A percentile compares a stretch with the other conserved stretches of the same genome.
These are phyloP conservation scores for Botrytis cinerea DNA, from an alignment of 2,329 filamentous ascomycete species.

Conservation along the genomic window DNA sequence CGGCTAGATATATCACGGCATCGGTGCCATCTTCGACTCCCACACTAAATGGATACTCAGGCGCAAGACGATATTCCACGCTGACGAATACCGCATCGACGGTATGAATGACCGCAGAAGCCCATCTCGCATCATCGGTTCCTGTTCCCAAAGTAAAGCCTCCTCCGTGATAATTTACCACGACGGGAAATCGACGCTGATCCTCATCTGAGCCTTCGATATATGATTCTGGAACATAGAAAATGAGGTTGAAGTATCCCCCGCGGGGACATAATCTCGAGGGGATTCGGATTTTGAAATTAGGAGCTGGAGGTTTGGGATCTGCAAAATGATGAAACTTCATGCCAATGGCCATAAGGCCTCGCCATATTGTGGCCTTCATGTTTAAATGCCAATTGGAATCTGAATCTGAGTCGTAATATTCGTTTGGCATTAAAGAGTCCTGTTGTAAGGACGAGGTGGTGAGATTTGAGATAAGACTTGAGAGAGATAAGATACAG, in stretches of 20 bases:
- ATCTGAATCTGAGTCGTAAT: background rate
- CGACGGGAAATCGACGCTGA: constrained; percentile 48
- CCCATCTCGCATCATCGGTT: constrained; percentile 65
- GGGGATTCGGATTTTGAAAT: constrained; percentile 41
- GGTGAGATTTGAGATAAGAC: background rate
- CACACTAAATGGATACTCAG: constrained; percentile 63
- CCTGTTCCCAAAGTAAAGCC: constrained; percentile 65
- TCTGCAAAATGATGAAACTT: constrained; percentile 41
- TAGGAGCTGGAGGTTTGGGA: constrained; percentile 38
- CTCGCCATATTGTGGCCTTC: constrained; percentile 42
- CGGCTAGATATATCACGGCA: constrained; percentile 61
- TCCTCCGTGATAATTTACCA: constrained; percentile 69
- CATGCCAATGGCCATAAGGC: constrained; percentile 43
- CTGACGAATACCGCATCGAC: constrained; percentile 60
- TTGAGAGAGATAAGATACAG: background rate
- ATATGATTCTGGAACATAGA: constrained; percentile 48
- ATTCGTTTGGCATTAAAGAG: constrained; percentile 16
- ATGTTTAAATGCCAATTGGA: constrained; percentile 33
- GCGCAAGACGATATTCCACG: constrained; percentile 69
- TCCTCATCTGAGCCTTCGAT: constrained; percentile 34
- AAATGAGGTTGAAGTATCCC: constrained; percentile 45
- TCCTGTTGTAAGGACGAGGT: background rate
- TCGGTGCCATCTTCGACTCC: constrained; percentile 67
- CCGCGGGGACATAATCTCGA: constrained; percentile 37
- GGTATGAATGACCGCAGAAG: constrained; percentile 52